Evolutionary conservation across 139 green algal species (phyloP).

Genomic region (Volvox africanus): DNA sequence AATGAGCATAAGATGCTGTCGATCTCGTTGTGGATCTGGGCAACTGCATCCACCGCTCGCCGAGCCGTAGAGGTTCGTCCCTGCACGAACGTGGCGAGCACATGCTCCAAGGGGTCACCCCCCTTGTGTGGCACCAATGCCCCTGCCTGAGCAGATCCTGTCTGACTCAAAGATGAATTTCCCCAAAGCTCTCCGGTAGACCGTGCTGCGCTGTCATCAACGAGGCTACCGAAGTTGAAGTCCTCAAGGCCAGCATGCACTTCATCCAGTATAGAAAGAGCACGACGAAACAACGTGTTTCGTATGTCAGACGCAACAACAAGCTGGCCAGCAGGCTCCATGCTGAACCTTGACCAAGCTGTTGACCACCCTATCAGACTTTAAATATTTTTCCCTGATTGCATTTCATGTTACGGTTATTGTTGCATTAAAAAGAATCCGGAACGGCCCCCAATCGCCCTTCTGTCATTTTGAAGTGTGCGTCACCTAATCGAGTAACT

Average conservation of each 20-base stretch:
- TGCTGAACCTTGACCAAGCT: conserved; percentile 8
- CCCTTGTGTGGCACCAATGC: neutral
- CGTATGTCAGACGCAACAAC: conserved; percentile 28
- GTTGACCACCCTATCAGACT: too few species aligned
- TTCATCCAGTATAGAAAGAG: conserved; percentile 12
- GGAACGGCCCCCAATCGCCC: too few species aligned
- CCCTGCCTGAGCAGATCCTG: neutral
- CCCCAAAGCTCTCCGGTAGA: neutral
- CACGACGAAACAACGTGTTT: conserved; percentile 6
- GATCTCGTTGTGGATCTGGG: conserved; percentile 30
- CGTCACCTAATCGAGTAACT: too few species aligned
- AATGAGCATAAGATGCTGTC: conserved; percentile 21
- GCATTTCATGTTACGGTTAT: too few species aligned
- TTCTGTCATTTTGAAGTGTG: too few species aligned
- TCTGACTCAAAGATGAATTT: neutral
- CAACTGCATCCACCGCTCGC: conserved; percentile 7
- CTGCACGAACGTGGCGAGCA: conserved; percentile 1
- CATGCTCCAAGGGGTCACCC: neutral
- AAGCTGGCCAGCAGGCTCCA: conserved; percentile 26
- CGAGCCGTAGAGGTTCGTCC: neutral
- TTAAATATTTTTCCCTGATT: too few species aligned
- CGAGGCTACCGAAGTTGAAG: conserved; percentile 5
- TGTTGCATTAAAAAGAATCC: too few species aligned
- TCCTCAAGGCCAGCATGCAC: conserved; percentile 30
- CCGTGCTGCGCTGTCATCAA: neutral